Percentiles rank a stretch among this genome's conserved stretches.
phyloP scores from a whole-genome alignment of 129 eudicot species.

The Solidago caesia region DNA sequence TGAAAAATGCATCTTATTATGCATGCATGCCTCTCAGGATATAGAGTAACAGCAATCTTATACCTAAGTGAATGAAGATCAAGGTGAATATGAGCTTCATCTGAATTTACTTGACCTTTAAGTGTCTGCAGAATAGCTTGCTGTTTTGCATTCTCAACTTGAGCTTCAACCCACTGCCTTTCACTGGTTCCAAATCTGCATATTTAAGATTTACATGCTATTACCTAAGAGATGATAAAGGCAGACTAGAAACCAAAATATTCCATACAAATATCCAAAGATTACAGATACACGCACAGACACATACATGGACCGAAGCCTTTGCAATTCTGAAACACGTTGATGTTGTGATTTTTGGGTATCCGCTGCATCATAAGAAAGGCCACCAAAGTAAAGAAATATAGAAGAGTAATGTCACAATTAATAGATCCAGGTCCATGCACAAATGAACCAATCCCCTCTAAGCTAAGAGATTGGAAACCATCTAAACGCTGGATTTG shows the following conservation, averaged over 20 bases:
- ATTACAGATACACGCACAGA: conserved; percentile 40
- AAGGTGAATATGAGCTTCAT: conserved; percentile 97
- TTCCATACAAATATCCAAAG: background rate
- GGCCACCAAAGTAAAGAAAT: background rate
- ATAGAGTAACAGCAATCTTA: background rate
- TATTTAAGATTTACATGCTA: background rate
- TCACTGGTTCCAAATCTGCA: conserved; percentile 96
- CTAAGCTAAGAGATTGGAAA: background rate
- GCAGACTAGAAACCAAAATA: background rate
- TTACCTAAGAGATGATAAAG: background rate
- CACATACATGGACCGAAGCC: conserved; percentile 95
- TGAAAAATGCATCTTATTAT: conserved; percentile 5
- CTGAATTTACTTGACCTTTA: conserved; percentile 94
- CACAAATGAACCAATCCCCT: conserved; percentile 4
- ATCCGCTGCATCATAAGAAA: conserved; percentile 47
- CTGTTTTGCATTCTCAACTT: conserved; percentile 98
- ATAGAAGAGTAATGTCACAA: no score
- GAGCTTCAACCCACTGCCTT: conserved; percentile 99
- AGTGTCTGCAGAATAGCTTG: conserved; percentile 91
- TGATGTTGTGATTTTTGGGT: conserved; percentile 84
- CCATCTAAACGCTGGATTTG: background rate
- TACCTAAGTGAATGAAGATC: conserved; percentile 99
- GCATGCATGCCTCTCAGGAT: conserved; percentile 8
- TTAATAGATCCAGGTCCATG: background rate
- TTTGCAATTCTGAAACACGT: conserved; percentile 95